These are phyloP conservation scores for Rhizopus arrhizus DNA, from an alignment of 371 early-diverging fungal genomes.

Conservation along the genomic window DNA sequence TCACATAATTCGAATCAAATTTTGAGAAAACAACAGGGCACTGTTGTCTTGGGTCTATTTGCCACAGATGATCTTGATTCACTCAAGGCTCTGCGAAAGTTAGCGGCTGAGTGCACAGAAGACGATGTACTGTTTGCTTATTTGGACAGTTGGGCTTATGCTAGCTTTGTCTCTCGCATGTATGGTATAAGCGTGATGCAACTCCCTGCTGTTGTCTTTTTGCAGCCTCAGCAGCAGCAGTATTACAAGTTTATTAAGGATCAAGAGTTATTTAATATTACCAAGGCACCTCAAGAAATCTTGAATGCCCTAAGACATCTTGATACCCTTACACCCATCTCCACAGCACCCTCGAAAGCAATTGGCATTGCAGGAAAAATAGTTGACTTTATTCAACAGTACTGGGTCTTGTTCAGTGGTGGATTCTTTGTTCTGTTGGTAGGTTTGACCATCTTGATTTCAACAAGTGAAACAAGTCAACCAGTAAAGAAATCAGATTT, in stretches of 20 bases:
- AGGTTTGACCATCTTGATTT: constrained; percentile 7
- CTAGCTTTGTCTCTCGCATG: constrained; percentile 56
- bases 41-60: constrained; percentile 24
- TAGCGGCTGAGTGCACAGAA: constrained; percentile 26
- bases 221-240: constrained; percentile 54
- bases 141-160: constrained; percentile 61
- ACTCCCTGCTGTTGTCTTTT: constrained; percentile 61
- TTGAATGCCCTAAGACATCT: constrained; percentile 10
- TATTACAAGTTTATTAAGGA: constrained; percentile 19
- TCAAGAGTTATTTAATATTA: constrained; percentile 9
- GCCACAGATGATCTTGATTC: constrained; percentile 10
- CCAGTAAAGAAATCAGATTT: constrained; percentile 4
- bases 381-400: constrained; percentile 16
- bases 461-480: constrained; percentile 2
- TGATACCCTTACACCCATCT: constrained; percentile 10
- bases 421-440: constrained; percentile 10
- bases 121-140: constrained; percentile 56
- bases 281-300: constrained; percentile 9
- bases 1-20: constrained; percentile 21
- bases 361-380: constrained; percentile 10
- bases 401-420: constrained; percentile 25
- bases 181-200: constrained; percentile 53
- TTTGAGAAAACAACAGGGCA: constrained; percentile 9
- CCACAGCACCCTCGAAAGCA: constrained; percentile 21
- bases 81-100: constrained; percentile 13